Evolutionary conservation across 2,329 filamentous ascomycete genomes (phyloP), one percentile per base, ranked within the genome.

Genomic region (Meredithiella fracta): DNA sequence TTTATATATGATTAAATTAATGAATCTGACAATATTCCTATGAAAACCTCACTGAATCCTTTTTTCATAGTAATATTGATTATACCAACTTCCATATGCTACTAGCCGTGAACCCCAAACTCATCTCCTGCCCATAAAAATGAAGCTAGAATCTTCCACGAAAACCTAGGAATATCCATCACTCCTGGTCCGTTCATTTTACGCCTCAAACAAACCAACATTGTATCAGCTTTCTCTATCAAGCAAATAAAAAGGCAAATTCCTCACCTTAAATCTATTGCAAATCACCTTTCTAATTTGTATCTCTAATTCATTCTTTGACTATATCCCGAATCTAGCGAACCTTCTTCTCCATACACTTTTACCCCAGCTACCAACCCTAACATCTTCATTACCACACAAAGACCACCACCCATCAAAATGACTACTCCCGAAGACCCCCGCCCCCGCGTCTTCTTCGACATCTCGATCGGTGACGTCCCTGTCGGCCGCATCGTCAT

Each of bases 361-460:
- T 25, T 47, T 4, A 25, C 57, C 54, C 56, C 23, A 25, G 56
- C 53, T 20, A 47, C 38, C 17, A 52, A 34, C 11, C 29, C 5
- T 47, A 22, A 20, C 47, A 54, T 47, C 47, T 49, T 57, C 37
- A 22, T 25, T 20, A 44, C 6, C 11, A 44, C 54, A 20, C 34
- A 47, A 29, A 9, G 40, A 56, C 31, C 50, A 52, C 38, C 25
- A 20, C 37, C 26, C 29, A 11, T 55, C 62, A 63, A 60, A 57
- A 75, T 74, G 72, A 38, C 50, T 8, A 22, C 40, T n/a, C 66
- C 67, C 51, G 51, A 55, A 53, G 52, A 57, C 31, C 26, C 75
- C 67, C 84, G 86, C 65, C 80, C 80, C 67, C 83, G 86, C 63
- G 90, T 95, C 72, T 98, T 84, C 75, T 96, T 98, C 69, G 90